Percentiles rank a stretch among this genome's conserved stretches.
These are phyloP conservation scores for Bacterosira constricta DNA, from an alignment of 108 stramenopile genomes.

Conservation along the genomic window DNA sequence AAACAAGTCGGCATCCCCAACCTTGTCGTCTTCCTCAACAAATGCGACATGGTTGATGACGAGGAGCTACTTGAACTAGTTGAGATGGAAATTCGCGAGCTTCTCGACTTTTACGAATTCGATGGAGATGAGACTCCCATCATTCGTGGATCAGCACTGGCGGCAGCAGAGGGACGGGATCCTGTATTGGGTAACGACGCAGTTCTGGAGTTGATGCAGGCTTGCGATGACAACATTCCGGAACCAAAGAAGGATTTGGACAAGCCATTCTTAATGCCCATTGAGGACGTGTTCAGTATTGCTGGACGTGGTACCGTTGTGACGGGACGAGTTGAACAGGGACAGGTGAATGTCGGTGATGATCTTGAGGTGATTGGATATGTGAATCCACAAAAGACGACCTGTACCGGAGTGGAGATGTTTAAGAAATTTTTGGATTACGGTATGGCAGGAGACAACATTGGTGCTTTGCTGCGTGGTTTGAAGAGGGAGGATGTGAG, in stretches of 20 bases:
- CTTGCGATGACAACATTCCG: constrained; percentile 93
- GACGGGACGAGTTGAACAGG: constrained; percentile 97
- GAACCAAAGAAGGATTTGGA: constrained; percentile 92
- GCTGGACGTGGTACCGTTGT: constrained; percentile 99
- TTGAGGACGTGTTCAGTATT: constrained; percentile 99
- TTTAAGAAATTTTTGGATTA: constrained; percentile 97
- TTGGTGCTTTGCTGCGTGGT: constrained; percentile 95
- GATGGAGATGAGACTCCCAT: constrained; percentile 97
- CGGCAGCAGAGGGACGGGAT: constrained; percentile 93
- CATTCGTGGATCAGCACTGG: constrained; percentile 96
- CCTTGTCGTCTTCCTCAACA: constrained; percentile 99
- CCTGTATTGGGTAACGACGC: constrained; percentile 81
- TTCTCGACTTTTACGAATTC: constrained; percentile 97
- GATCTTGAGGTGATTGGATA: constrained; percentile 94
- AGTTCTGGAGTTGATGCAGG: constrained; percentile 95
- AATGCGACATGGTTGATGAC: constrained; percentile 97
- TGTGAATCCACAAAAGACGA: constrained; percentile 80
- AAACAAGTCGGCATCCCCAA: constrained; percentile 99
- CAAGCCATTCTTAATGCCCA: constrained; percentile 99
- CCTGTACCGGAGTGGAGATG: constrained; percentile 99
- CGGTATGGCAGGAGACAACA: constrained; percentile 99
- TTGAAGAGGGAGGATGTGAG: constrained; percentile 96
- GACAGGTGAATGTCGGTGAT: constrained; percentile 94
- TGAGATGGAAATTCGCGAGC: constrained; percentile 99
- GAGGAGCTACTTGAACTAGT: constrained; percentile 98